These are phyloP conservation scores for Solanum ahanhuiri DNA, from an alignment of 257 asterid species.

Conservation along the genomic window DNA sequence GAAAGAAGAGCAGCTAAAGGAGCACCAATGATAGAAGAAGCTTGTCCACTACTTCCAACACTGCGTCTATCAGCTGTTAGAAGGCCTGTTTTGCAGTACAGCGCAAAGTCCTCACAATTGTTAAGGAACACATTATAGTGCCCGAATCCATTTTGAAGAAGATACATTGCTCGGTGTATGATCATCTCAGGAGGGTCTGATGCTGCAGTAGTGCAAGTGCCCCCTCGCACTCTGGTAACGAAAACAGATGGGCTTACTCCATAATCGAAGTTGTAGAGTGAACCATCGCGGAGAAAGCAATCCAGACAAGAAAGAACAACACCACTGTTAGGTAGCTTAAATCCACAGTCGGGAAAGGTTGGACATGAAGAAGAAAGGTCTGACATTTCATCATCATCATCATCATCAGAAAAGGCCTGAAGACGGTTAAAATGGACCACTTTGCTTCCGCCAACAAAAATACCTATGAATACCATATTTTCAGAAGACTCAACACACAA, in stretches of 20 bases:
- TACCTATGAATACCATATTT: conserved; percentile 29
- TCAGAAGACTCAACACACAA: not conserved
- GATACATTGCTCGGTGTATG: conserved; percentile 75
- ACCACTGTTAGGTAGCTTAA: conserved; percentile 63
- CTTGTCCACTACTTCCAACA: conserved; percentile 86
- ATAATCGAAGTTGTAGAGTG: conserved; percentile 61
- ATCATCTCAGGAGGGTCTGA: conserved; percentile 51
- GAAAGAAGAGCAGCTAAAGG: conserved; percentile 89
- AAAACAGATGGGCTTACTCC: conserved; percentile 58
- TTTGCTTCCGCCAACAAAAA: conserved; percentile 85
- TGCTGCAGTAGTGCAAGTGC: conserved; percentile 79
- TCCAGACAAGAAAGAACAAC: conserved; percentile 81
- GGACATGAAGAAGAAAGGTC: conserved; percentile 34
- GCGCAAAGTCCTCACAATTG: conserved; percentile 89
- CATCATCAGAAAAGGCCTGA: conserved; percentile 21
- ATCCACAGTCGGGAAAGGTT: conserved; percentile 79
- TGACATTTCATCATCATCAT: conserved; percentile 16
- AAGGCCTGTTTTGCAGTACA: conserved; percentile 91
- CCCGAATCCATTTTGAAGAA: conserved; percentile 75
- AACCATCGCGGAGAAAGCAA: conserved; percentile 65
- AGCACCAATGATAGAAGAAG: conserved; percentile 76
- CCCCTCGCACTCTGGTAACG: conserved; percentile 78
- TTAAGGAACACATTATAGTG: conserved; percentile 68
- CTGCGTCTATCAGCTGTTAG: conserved; percentile 51
- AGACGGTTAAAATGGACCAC: conserved; percentile 76